Evolutionary conservation across 495 filamentous ascomycete species (phyloP).

Genomic region (Penicillium daleae): DNA sequence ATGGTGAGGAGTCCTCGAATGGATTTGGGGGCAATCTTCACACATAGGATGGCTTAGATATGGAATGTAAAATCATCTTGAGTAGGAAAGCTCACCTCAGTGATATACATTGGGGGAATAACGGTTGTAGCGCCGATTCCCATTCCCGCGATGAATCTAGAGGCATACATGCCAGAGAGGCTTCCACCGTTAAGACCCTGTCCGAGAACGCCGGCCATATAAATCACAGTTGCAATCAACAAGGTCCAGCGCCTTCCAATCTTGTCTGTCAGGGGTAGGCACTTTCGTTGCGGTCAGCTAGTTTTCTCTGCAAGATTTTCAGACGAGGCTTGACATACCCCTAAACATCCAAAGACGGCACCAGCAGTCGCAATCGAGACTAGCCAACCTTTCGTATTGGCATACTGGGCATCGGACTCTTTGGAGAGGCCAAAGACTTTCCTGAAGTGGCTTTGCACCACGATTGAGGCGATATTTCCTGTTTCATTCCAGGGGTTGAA

Average conservation of each 20-base stretch:
- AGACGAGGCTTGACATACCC: slow-evolving; percentile 17
- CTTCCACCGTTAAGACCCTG: slow-evolving; percentile 56
- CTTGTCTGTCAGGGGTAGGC: slow-evolving; percentile 26
- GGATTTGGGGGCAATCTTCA: slow-evolving; percentile 62
- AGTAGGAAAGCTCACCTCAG: slow-evolving; percentile 31
- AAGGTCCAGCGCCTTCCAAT: slow-evolving; percentile 45
- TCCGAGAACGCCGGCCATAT: slow-evolving; percentile 60
- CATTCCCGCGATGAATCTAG: slow-evolving; percentile 60
- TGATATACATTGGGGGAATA: slow-evolving; percentile 55
- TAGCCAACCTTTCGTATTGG: slow-evolving; percentile 56
- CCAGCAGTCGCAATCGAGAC: slow-evolving; percentile 67
- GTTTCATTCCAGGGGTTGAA: background rate
- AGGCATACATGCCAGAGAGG: slow-evolving; percentile 50
- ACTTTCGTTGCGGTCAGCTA: slow-evolving; percentile 9
- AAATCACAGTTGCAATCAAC: slow-evolving; percentile 50
- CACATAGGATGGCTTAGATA: background rate
- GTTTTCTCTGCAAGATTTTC: background rate
- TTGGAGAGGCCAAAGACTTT: slow-evolving; percentile 52
- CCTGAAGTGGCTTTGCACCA: slow-evolving; percentile 22
- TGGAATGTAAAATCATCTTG: background rate
- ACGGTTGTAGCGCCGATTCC: slow-evolving; percentile 63
- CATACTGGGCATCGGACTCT: slow-evolving; percentile 53
- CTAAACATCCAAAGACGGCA: slow-evolving; percentile 38
- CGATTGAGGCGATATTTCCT: slow-evolving; percentile 29
- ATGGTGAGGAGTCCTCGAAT: slow-evolving; percentile 68